Percentiles rank a stretch among this genome's conserved stretches.
These are phyloP conservation scores for Rhododendron simsii DNA, from an alignment of 148 eudicot genomes.

Conservation along the genomic window DNA sequence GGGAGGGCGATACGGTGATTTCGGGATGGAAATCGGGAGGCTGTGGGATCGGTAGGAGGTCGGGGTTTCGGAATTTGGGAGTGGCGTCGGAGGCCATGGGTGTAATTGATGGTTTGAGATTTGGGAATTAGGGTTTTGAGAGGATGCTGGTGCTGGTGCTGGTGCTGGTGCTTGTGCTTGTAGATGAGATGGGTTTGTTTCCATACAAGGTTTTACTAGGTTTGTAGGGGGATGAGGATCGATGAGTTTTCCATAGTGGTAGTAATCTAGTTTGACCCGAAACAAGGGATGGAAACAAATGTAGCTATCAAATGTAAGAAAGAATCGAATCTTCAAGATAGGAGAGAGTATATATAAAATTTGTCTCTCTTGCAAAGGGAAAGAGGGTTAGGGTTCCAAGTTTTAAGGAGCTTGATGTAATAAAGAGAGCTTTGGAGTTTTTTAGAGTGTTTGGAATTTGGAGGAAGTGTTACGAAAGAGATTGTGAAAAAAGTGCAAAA, in stretches of 20 bases:
- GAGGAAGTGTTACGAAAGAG: too few species aligned
- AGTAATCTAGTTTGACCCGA: neutral
- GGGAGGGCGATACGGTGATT: slow-evolving; percentile 12
- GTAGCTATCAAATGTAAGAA: neutral
- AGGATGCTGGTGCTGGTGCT: neutral
- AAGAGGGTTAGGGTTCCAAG: too few species aligned
- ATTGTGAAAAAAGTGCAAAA: too few species aligned
- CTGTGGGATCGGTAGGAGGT: slow-evolving; percentile 38
- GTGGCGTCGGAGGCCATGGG: neutral
- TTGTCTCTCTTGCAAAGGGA: neutral
- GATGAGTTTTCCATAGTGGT: too few species aligned
- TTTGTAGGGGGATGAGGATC: too few species aligned
- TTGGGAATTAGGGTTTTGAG: neutral
- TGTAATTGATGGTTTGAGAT: neutral
- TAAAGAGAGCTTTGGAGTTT: too few species aligned
- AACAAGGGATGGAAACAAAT: neutral
- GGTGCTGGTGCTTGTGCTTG: too few species aligned
- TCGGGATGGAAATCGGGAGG: slow-evolving; percentile 26
- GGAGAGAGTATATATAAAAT: too few species aligned
- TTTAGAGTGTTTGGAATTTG: too few species aligned
- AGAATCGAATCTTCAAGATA: neutral
- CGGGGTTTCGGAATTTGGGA: slow-evolving; percentile 48
- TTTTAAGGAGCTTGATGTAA: too few species aligned
- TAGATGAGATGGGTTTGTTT: neutral
- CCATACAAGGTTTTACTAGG: neutral